A percentile compares a stretch with the other conserved stretches of the same genome.
Conservation (phyloP, 495 filamentous ascomycete genomes). For the Tuber magnatum region DNA sequence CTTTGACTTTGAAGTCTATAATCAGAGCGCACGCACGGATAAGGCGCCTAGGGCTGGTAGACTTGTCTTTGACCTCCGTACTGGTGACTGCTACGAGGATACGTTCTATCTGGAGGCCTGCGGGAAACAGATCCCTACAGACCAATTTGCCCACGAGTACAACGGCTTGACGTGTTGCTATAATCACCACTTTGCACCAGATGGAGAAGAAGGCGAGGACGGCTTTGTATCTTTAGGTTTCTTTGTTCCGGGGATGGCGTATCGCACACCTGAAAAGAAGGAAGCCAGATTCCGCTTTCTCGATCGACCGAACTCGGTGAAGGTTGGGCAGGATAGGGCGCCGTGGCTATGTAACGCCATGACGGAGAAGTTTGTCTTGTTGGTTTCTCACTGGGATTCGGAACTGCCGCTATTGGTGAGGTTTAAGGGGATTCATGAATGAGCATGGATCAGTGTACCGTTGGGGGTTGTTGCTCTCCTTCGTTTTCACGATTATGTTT, state of each 20-base stretch:
- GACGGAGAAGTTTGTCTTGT: conserved; percentile 9
- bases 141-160: background rate
- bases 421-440: conserved; percentile 28
- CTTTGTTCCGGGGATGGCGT: background rate
- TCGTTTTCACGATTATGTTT: background rate
- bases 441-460: background rate
- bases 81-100: background rate
- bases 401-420: conserved; percentile 6
- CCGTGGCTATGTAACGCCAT: background rate
- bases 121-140: background rate
- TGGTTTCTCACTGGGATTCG: background rate
- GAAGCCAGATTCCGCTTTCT: background rate
- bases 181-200: background rate
- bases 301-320: background rate
- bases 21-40: background rate
- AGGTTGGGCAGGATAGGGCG: background rate
- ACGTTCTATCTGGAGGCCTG: background rate
- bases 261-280: background rate
- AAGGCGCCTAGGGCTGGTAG: background rate
- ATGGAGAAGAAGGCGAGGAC: background rate
- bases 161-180: background rate
- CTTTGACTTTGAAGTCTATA: background rate
- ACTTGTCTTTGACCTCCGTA: background rate
- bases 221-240: background rate
- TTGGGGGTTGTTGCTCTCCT: background rate